These are phyloP conservation scores for Solanum hybrid DNA, from an alignment of 305 asterid species.

Conservation along the genomic window DNA sequence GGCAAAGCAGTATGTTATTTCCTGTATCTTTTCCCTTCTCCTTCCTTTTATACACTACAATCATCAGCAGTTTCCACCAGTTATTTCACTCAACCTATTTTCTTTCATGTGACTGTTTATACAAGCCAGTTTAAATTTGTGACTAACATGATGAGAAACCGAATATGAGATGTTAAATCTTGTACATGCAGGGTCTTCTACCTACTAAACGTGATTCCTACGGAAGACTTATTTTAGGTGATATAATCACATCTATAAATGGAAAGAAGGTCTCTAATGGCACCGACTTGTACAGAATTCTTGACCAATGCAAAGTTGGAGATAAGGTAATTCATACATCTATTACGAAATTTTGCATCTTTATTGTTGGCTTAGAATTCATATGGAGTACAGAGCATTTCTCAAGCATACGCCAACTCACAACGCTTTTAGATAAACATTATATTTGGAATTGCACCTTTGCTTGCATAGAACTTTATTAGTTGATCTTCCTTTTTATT, in stretches of 20 bases:
- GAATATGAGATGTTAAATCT: constrained; percentile 5
- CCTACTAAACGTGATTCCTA: constrained; percentile 87
- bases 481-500: not conserved
- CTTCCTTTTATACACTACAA: not conserved
- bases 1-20: constrained; percentile 88
- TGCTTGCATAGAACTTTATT: not conserved
- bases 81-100: constrained; percentile 1
- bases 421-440: not conserved
- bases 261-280: constrained; percentile 84
- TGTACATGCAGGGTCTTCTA: constrained; percentile 63
- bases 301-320: constrained; percentile 91
- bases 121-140: not conserved
- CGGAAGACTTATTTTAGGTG: constrained; percentile 87
- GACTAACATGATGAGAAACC: not conserved
- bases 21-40: not conserved
- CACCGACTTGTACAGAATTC: constrained; percentile 89
- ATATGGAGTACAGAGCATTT: not conserved
- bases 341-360: not conserved
- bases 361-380: not conserved
- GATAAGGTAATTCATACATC: constrained; percentile 49
- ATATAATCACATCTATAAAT: constrained; percentile 77
- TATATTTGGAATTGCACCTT: not conserved
- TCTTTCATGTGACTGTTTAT: not conserved
- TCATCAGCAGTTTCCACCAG: not conserved
- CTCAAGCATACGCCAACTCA: not conserved